Evolutionary conservation across 306 rosid species (phyloP), one percentile per base, ranked within the genome.

Genomic region (Rubus idaeus): DNA sequence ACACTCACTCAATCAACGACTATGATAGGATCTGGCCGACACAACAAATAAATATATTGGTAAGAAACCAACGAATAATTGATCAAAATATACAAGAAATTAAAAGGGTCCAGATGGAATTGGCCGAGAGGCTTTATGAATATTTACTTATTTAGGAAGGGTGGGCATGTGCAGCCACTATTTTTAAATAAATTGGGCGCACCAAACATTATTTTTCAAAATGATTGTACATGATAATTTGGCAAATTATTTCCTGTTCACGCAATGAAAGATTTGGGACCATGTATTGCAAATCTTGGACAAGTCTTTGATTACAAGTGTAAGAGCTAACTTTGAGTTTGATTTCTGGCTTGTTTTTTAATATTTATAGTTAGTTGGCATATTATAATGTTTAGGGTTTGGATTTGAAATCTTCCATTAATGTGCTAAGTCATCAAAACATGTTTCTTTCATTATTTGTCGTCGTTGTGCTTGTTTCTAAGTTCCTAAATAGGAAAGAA

Each of bases 351-450:
- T 46, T 10, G 57, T 60, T 45, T 16, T 16, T 50, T 20, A 26
- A 26, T 45, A 46, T 13, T 13, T 52, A 20, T 26, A 10, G 58
- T 60, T 45, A 30, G 77, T 57, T 45, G 53, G 76, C 45, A 17
- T 53, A 39, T 73, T 42, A 23, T 13, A 60, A 26, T 60, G n/a
- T 30, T 69, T 9, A 13, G 68, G 40, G 41, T 58, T 58, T 8
- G 2, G 68, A 44, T 58, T 60, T 57, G 68, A 74, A 26, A 58
- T 74, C 35, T 70, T 70, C 71, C 64, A 50, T 30, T 14, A 70
- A 49, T 30, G 46, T 49, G 60, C 61, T 14, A 49, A 30, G 45
- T 12, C 46, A 64, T 23, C 47, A 64, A 14, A 39, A 64, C 74
- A 11, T 70, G 58, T 49, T 50, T 68, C 1, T 14, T 20, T 42